Evolutionary conservation across 1,284 basidiomycete genomes (phyloP).

Genomic region (Microbotryum lychnidis-dioicae): DNA sequence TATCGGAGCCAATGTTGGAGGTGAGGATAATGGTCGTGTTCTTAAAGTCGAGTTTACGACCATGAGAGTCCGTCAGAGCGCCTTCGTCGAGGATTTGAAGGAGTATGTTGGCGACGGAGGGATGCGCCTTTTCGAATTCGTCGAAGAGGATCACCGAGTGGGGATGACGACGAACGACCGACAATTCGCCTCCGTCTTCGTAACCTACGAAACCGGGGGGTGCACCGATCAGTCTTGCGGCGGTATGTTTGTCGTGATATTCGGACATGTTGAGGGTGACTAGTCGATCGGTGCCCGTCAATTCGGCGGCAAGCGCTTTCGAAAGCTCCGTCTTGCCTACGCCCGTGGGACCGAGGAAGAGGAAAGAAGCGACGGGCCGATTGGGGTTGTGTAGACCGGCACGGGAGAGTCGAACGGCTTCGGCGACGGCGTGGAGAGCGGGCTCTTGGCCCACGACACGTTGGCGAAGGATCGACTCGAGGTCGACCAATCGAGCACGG

Average conservation of each 20-base stretch:
- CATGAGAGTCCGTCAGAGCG: conserved; percentile 60
- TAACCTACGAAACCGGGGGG: conserved; percentile 51
- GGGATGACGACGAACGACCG: conserved; percentile 53
- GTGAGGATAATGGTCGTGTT: conserved; percentile 90
- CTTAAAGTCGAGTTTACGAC: conserved; percentile 56
- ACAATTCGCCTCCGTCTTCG: conserved; percentile 56
- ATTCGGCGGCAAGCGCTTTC: conserved; percentile 61
- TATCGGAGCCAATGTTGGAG: conserved; percentile 73
- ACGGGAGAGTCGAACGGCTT: conserved; percentile 81
- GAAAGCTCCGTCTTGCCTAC: conserved; percentile 71
- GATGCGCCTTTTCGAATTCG: conserved; percentile 78
- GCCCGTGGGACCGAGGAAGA: conserved; percentile 81
- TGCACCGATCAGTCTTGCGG: conserved; percentile 80
- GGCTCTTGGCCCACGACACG: conserved; percentile 84
- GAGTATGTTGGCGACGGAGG: conserved; percentile 80
- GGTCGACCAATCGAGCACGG: conserved; percentile 79
- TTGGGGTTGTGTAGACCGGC: conserved; percentile 80
- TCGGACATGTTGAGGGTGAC: conserved; percentile 85
- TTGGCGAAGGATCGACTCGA: conserved; percentile 67
- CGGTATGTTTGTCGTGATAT: conserved; percentile 83
- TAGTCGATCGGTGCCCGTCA: conserved; percentile 24
- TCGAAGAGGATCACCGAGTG: conserved; percentile 63
- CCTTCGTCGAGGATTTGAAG: conserved; percentile 91
- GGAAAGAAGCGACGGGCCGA: conserved; percentile 80
- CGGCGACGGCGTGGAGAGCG: conserved; percentile 67